Evolutionary conservation across 2,329 filamentous ascomycete species (phyloP), one percentile per base, ranked within the genome.

Genomic region (Talaromyces sp.): DNA sequence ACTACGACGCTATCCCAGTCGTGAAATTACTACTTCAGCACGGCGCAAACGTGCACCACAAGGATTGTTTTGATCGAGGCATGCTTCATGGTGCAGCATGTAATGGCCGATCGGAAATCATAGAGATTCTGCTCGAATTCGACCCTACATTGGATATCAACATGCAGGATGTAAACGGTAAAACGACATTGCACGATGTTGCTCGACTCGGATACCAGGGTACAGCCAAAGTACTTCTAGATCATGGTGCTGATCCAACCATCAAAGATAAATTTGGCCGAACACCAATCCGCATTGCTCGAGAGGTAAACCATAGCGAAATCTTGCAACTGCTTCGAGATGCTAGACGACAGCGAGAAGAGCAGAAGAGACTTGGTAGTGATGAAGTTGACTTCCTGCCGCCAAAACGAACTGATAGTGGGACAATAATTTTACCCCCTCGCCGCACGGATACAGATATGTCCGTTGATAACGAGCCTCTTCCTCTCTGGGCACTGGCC

Each of bases 131-230:
- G 11, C 53, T 56, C 5, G 31, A 56, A 7, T 56, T 56, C 11
- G 53, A 56, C 31, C 53, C 53, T 22, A 56, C 53, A 8, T 56
- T 56, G 53, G 53, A 56, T 5, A 36, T 56, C 4, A 56, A 56
- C 31, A 38, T 56, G 53, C 53, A 56, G 31, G 53, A 56, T 38
- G 29, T 56, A 17, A 56, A 56, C 13, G 53, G 53, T 17, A 56
- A 56, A 56, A 56, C 53, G 31, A 56, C 53, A 25, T 56, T 56
- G 15, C 53, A 56, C 53, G 53, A 56, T 38, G 53, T 36, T 3
- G 53, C 53, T 38, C 31, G 53, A 56, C n/a, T 38, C 5, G 53
- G 53, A 22, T n/a, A 36, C 53, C 10, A 17, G 3, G n/a, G 3
- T 36, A 56, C 53, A 22, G 19, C 53, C 31, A 22, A 36, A 15